A percentile compares a stretch with the other conserved stretches of the same genome.
phyloP scores from a whole-genome alignment of 495 filamentous ascomycete genomes.

The Arthonia radiata region DNA sequence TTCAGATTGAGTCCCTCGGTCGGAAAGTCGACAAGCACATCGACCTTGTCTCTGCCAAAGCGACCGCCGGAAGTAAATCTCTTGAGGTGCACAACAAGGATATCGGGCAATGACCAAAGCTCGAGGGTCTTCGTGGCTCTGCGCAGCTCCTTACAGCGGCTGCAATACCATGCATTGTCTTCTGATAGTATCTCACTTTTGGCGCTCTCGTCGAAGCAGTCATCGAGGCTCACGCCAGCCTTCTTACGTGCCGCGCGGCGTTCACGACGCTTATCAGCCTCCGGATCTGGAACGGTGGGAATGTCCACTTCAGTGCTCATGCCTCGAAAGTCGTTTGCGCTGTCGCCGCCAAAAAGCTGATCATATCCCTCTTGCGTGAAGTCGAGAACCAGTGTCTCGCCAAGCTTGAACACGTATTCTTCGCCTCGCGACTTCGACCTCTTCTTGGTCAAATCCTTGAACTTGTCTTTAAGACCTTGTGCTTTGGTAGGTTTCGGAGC shows the following conservation, averaged over 20 bases:
- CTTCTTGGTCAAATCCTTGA: too few relatives aligned
- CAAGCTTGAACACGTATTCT: slow-evolving; percentile 48
- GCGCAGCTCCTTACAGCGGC: slow-evolving; percentile 76
- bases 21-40: slow-evolving; percentile 78
- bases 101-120: slow-evolving; percentile 86
- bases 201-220: slow-evolving; percentile 83
- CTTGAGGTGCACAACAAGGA: slow-evolving; percentile 85
- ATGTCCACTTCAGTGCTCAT: slow-evolving; percentile 25
- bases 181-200: slow-evolving; percentile 80
- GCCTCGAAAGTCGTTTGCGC: slow-evolving; percentile 19
- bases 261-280: slow-evolving; percentile 32
- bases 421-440: too few relatives aligned
- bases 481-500: too few relatives aligned
- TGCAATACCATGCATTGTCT: slow-evolving; percentile 91
- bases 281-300: slow-evolving; percentile 34
- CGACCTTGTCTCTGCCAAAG: slow-evolving; percentile 62
- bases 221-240: slow-evolving; percentile 57
- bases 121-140: slow-evolving; percentile 89
- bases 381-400: slow-evolving; percentile 67
- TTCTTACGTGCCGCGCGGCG: slow-evolving; percentile 35
- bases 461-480: too few relatives aligned
- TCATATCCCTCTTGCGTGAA: slow-evolving; percentile 47
- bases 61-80: slow-evolving; percentile 66
- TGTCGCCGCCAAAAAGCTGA: slow-evolving; percentile 35
- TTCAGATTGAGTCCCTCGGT: slow-evolving; percentile 66